Evolutionary conservation across 148 eudicot species (phyloP), one percentile per base, ranked within the genome.

Genomic region (Persicaria maculosa): DNA sequence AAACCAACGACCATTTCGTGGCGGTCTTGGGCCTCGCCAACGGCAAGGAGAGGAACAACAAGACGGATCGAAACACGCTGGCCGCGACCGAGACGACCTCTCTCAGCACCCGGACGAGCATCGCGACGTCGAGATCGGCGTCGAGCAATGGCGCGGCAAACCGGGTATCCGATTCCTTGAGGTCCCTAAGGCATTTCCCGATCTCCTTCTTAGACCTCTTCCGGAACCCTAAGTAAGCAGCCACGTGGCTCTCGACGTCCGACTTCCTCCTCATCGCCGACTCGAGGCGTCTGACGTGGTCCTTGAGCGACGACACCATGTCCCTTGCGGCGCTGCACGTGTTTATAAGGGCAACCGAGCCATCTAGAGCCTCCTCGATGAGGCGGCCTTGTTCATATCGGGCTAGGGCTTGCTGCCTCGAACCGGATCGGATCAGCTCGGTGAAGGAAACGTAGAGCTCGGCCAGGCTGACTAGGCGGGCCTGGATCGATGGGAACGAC

Each of bases 331-430:
- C 10, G 70, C 76, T 73, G 71, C 91, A 82, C 0, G 85, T 55
- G 72, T 89, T 92, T 0, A 88, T 79, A 48, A 89, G 57, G 12
- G 74, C 62, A 9, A 85, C 77, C 5, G 94, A 92, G 9, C 77
- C 73, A 10, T 85, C 87, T 0, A 91, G 79, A n/a, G 91, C 85
- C 19, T 81, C 86, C 74, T 85, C 89, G 0, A 86, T 72, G 17
- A 85, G 9, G 7, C 68, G 61, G 50, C 81, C 88, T 25, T 78
- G 47, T 58, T 75, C 78, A 62, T 62, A 76, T 50, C 77, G 77
- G 50, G 67, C 9, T 40, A 81, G 73, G 59, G 86, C 74, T 73
- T 82, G 74, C n/a, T 81, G 84, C 20, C 82, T 72, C 47, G 69
- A 67, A n/a, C 83, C 74, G 9, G 85, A 83, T 0, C 70, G 78